Conservation (phyloP, 2,329 filamentous ascomycete genomes). For the Fusarium tuaranense region DNA sequence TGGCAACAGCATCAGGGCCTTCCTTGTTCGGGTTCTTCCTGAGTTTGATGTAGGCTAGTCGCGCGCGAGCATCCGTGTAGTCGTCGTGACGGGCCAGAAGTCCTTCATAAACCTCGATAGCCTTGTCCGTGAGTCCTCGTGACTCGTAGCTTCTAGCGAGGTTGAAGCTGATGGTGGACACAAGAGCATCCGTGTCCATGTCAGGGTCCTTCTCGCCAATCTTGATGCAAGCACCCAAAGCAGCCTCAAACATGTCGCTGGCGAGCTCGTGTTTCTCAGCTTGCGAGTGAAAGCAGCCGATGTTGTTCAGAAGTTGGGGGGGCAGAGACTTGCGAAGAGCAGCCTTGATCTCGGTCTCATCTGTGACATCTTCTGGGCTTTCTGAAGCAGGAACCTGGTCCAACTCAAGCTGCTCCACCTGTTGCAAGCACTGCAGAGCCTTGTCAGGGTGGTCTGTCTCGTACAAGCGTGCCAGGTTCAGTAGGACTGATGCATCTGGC, state of each 20-base stretch:
- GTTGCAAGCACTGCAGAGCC: constrained; percentile 89
- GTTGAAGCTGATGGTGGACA: constrained; percentile 98
- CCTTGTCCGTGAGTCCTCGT: constrained; percentile 82
- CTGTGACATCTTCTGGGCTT: constrained; percentile 64
- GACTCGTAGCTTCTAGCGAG: constrained; percentile 94
- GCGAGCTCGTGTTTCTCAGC: constrained; percentile 84
- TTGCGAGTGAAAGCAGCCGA: constrained; percentile 95
- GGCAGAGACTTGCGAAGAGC: constrained; percentile 82
- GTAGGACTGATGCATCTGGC: constrained; percentile 86
- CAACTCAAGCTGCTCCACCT: constrained; percentile 91
- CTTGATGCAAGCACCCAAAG: constrained; percentile 86
- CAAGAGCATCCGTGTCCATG: constrained; percentile 88
- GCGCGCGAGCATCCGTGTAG: constrained; percentile 91
- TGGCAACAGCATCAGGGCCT: constrained; percentile 85
- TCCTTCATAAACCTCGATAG: constrained; percentile 88
- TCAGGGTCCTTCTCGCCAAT: constrained; percentile 80
- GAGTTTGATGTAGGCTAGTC: constrained; percentile 90
- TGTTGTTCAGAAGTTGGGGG: constrained; percentile 95
- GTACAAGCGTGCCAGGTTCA: constrained; percentile 93
- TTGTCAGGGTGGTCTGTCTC: constrained; percentile 89
- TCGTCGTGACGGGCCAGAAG: constrained; percentile 86
- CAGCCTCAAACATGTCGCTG: constrained; percentile 91
- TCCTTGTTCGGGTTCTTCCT: constrained; percentile 84
- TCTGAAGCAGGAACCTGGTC: constrained; percentile 81
- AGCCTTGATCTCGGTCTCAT: constrained; percentile 69